phyloP scores from a whole-genome alignment of 208 protist species.

The Trypanosoma brucei region DNA sequence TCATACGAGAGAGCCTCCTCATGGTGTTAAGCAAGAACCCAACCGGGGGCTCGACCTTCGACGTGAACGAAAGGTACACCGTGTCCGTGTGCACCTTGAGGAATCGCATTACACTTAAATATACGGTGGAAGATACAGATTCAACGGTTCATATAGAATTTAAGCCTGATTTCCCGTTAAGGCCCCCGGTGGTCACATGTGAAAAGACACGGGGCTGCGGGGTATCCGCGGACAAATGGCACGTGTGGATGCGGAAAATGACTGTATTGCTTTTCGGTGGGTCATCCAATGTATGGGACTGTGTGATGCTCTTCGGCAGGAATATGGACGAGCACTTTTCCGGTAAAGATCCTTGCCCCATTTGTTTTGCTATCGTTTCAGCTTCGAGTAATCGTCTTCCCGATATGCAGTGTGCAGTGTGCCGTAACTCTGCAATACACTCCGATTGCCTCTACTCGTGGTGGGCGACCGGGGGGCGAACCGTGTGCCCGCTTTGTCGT shows the following conservation, averaged over 20 bases:
- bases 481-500: slow-evolving; percentile 87
- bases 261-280: slow-evolving; percentile 80
- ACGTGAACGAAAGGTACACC: slow-evolving; percentile 51
- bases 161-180: slow-evolving; percentile 68
- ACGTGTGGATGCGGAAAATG: slow-evolving; percentile 88
- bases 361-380: slow-evolving; percentile 89
- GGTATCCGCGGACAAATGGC: slow-evolving; percentile 75
- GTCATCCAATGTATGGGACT: slow-evolving; percentile 76
- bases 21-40: slow-evolving; percentile 64
- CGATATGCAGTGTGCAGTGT: slow-evolving; percentile 81
- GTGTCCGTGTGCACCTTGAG: slow-evolving; percentile 58
- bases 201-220: slow-evolving; percentile 60
- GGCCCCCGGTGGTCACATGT: slow-evolving; percentile 43
- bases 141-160: slow-evolving; percentile 68
- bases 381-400: slow-evolving; percentile 75
- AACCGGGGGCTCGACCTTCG: slow-evolving; percentile 58
- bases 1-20: slow-evolving; percentile 77
- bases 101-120: slow-evolving; percentile 55
- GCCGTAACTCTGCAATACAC: slow-evolving; percentile 85
- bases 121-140: slow-evolving; percentile 83
- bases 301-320: slow-evolving; percentile 77
- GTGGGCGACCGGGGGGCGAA: slow-evolving; percentile 82
- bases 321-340: slow-evolving; percentile 90
- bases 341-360: slow-evolving; percentile 87
- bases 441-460: slow-evolving; percentile 85